Base-by-base conservation (phyloP, 345 rosid species). In the Syzygium oleosum region DNA sequence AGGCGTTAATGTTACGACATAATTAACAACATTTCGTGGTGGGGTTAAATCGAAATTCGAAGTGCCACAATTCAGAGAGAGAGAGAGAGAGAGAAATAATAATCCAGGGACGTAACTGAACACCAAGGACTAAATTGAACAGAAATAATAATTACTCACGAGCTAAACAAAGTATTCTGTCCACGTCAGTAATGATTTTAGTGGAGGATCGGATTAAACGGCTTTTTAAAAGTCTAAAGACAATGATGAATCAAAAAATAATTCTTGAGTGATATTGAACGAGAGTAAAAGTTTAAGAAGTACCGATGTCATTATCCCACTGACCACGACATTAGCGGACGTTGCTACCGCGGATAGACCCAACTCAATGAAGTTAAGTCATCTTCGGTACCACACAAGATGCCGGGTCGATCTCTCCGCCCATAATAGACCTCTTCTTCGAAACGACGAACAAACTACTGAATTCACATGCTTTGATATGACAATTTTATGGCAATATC, bases 401-500 rank as follows among this genome's bases (percentile, higher is more conserved):
- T n/a, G 34, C 15, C 17, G 1, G 29, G 17, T n/a, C 4, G 2
- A 61, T 6, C 34, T 61, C 34, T n/a, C 73, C 34, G 17, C 9
- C 73, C 73, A 27, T 61, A 13, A 61, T 5, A 13, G 7, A n/a
- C 4, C 9, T 13, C 4, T 12, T 6, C 2, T 61, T 61, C 34
- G 1, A 61, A 61, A 61, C 1, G 8, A 61, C 1, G 2, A n/a
- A n/a, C 6, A 7, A 12, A 61, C 6, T 0, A n/a, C 3, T n/a
- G 27, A n/a, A 61, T n/a, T 61, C 17, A 6, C 34, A 13, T n/a
- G 13, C 3, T 6, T 12, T 13, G 1, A 61, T n/a, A 13, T 61
- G 12, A 13, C 17, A n/a, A 2, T n/a, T 3, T 7, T 15, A n/a
- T 12, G 19, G 0, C 8, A 27, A 61, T 1, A 61, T 13, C 1